phyloP scores from a whole-genome alignment of 495 filamentous ascomycete genomes.

The Talaromyces thailandensis region DNA sequence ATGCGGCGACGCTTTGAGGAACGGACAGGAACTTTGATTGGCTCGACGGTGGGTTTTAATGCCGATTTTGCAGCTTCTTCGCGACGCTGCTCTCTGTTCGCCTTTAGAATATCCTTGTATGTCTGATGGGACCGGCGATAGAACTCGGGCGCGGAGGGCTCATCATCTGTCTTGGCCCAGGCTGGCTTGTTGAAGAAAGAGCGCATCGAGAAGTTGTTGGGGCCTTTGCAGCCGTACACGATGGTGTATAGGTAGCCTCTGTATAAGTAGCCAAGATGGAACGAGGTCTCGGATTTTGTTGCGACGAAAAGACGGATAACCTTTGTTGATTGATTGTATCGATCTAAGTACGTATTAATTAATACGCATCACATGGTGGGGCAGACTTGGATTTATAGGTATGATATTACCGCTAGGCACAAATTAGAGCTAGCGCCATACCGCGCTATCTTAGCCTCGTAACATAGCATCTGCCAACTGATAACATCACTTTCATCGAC shows the following conservation, averaged over 20 bases:
- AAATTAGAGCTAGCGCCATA: not conserved
- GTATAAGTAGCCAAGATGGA: not conserved
- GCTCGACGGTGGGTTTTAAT: constrained; percentile 8
- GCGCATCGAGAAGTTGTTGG: constrained; percentile 32
- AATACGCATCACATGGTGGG: not conserved
- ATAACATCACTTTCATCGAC: not conserved
- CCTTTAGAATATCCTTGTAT: constrained; percentile 50
- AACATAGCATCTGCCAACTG: not conserved
- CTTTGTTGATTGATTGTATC: not conserved
- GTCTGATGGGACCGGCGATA: constrained; percentile 60
- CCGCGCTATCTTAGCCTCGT: not conserved
- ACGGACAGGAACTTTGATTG: not conserved
- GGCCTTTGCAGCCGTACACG: not conserved
- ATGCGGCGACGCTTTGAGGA: constrained; percentile 9
- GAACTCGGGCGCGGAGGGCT: constrained; percentile 43
- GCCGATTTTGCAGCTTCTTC: constrained; percentile 10
- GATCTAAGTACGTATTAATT: not conserved
- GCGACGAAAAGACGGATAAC: not conserved
- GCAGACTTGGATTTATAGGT: not conserved
- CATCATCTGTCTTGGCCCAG: constrained; percentile 36
- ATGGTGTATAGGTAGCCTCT: not conserved
- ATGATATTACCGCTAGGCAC: not conserved
- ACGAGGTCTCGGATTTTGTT: not conserved
- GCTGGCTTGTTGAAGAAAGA: constrained; percentile 62
- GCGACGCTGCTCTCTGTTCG: constrained; percentile 29